Evolutionary conservation across 2,329 filamentous ascomycete genomes (phyloP).

Genomic region (Nemania sp.): DNA sequence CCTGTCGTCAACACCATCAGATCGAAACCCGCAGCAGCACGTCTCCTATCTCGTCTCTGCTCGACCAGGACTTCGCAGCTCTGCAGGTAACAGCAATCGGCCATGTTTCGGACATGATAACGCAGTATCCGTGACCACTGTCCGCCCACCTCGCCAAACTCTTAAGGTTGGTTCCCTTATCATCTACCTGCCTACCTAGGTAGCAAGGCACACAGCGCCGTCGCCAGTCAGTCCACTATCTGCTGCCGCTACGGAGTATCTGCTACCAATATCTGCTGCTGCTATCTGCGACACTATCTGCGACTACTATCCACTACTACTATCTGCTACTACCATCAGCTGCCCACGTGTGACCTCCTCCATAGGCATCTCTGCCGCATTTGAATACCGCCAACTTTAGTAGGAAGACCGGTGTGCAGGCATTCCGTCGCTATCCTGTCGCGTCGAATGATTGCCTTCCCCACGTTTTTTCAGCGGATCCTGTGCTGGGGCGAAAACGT

Average conservation of each 20-base stretch:
- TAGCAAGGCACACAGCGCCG: constrained; percentile 25
- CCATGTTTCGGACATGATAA: constrained; percentile 21
- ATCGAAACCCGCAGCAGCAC: too few species aligned
- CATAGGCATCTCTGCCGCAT: constrained; percentile 13
- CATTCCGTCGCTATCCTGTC: constrained; percentile 16
- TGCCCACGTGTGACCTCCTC: constrained; percentile 27
- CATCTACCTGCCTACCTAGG: constrained; percentile 23
- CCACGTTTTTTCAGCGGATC: constrained; percentile 39
- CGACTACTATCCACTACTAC: constrained; percentile 7
- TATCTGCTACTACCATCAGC: constrained; percentile 20
- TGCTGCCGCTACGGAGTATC: constrained; percentile 14
- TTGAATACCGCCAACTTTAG: constrained; percentile 19
- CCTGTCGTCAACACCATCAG: neutral
- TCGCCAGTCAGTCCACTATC: constrained; percentile 20
- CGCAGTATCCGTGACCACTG: constrained; percentile 15
- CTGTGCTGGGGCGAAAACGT: constrained; percentile 33
- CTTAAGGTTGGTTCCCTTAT: constrained; percentile 22
- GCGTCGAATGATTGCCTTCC: constrained; percentile 31
- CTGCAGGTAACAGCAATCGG: constrained; percentile 22
- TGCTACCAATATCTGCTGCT: constrained; percentile 8
- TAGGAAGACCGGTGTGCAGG: constrained; percentile 30
- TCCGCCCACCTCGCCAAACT: constrained; percentile 21
- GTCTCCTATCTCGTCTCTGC: neutral
- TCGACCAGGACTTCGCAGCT: neutral
- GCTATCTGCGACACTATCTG: constrained; percentile 21